Conservation (phyloP, 768 basidiomycete species). For the Trametes cubensis region DNA sequence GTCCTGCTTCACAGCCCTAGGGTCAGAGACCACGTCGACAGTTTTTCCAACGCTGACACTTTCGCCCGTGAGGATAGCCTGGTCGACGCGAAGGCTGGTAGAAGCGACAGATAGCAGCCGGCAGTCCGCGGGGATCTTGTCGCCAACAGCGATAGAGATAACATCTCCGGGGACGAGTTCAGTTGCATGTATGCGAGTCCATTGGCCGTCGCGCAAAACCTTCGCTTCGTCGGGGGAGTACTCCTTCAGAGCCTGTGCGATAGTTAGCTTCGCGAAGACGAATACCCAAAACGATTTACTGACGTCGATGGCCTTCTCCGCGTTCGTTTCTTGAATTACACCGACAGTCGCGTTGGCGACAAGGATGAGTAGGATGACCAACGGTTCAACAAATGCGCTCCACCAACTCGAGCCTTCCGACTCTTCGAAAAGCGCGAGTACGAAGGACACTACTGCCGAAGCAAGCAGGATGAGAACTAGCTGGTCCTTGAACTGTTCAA, state of each 20-base stretch:
- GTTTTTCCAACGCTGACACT: constrained; percentile 87
- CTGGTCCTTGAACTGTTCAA: constrained; percentile 99
- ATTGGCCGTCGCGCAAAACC: constrained; percentile 72
- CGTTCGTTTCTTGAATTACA: constrained; percentile 95
- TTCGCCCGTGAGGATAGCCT: constrained; percentile 96
- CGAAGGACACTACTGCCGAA: constrained; percentile 91
- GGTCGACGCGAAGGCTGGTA: constrained; percentile 92
- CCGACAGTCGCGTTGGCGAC: constrained; percentile 97
- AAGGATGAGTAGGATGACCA: constrained; percentile 94
- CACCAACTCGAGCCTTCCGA: constrained; percentile 63
- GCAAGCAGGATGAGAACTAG: constrained; percentile 95
- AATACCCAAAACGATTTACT: constrained; percentile 37
- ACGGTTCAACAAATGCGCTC: constrained; percentile 93
- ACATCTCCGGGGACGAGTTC: constrained; percentile 96
- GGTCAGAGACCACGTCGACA: constrained; percentile 65
- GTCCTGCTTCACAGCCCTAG: constrained; percentile 91
- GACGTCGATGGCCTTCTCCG: constrained; percentile 96
- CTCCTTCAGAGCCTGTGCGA: constrained; percentile 83
- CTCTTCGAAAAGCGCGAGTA: constrained; percentile 87
- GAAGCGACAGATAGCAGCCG: constrained; percentile 87
- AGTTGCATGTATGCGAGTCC: constrained; percentile 77
- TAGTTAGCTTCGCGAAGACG: constrained; percentile 2
- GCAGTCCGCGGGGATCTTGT: constrained; percentile 95
- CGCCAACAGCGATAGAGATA: constrained; percentile 86
- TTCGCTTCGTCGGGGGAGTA: constrained; percentile 98